A percentile compares a stretch with the other conserved stretches of the same genome.
Conservation (phyloP, 129 eudicot species). For the Tagetes erecta region DNA sequence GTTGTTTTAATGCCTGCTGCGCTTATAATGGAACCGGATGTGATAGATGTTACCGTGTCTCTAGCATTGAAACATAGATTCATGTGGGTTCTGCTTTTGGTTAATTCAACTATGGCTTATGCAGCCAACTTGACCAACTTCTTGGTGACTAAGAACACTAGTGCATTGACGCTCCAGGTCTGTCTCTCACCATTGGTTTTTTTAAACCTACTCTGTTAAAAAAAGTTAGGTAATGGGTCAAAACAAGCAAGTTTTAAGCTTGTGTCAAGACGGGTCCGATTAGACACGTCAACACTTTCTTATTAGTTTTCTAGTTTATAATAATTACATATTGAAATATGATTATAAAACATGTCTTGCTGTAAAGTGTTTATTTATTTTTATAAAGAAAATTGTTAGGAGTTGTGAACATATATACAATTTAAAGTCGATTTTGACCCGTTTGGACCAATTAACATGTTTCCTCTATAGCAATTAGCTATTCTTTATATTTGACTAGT, state of each 20-base stretch:
- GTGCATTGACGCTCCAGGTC: conserved; percentile 99
- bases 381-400: not conserved
- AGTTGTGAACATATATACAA: not conserved
- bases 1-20: conserved; percentile 79
- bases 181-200: conserved; percentile 9
- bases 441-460: not conserved
- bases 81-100: conserved; percentile 71
- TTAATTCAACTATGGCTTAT: conserved; percentile 86
- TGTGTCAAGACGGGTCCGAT: not conserved
- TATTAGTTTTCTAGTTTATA: not conserved
- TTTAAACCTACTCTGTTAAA: not conserved
- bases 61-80: conserved; percentile 57
- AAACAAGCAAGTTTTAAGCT: not conserved
- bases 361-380: not conserved
- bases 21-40: conserved; percentile 86
- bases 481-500: not conserved
- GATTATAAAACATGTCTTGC: not conserved
- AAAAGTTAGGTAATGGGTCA: not conserved
- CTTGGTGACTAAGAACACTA: conserved; percentile 94
- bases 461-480: not conserved
- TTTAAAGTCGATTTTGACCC: not conserved
- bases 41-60: conserved; percentile 58
- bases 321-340: not conserved
- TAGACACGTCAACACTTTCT: not conserved
- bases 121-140: conserved; percentile 93